Percentiles rank a stretch among this genome's conserved stretches.
Conservation (phyloP, 176 grass and related monocot genomes). For the Leersia perrieri region DNA sequence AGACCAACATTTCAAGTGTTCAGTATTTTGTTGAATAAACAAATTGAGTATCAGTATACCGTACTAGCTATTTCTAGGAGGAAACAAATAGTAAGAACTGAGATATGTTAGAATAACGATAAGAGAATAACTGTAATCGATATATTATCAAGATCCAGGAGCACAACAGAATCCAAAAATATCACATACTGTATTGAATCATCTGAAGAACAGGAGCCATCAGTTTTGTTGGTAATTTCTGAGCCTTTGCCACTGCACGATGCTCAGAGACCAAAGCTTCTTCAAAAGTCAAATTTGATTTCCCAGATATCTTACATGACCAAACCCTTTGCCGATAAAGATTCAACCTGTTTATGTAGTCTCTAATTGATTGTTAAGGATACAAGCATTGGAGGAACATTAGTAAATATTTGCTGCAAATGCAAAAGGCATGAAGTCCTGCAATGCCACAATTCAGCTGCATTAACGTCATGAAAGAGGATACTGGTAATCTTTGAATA, state of each 20-base stretch:
- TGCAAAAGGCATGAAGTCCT: background rate
- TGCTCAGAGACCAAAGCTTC: slow-evolving; percentile 84
- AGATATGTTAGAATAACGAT: background rate
- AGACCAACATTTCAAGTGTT: background rate
- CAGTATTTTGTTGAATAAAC: background rate
- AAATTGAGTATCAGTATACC: background rate
- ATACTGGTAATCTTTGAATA: slow-evolving; percentile 83
- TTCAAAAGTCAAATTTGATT: slow-evolving; percentile 87
- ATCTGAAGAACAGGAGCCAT: slow-evolving; percentile 57
- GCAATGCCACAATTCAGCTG: background rate
- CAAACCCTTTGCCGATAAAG: slow-evolving; percentile 80
- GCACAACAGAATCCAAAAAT: background rate
- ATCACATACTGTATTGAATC: slow-evolving; percentile 80
- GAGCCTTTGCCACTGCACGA: slow-evolving; percentile 60
- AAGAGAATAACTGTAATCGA: background rate
- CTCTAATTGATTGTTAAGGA: slow-evolving; percentile 67
- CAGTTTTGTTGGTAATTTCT: slow-evolving; percentile 56
- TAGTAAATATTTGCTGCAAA: background rate
- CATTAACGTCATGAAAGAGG: slow-evolving; percentile 42
- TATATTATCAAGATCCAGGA: slow-evolving; percentile 1
- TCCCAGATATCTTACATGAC: slow-evolving; percentile 74
- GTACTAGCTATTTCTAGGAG: background rate
- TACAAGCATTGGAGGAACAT: background rate
- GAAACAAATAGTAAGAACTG: background rate
- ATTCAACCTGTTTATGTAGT: slow-evolving; percentile 77